Evolutionary conservation across 495 filamentous ascomycete species (phyloP).

Genomic region (Podospora didyma): DNA sequence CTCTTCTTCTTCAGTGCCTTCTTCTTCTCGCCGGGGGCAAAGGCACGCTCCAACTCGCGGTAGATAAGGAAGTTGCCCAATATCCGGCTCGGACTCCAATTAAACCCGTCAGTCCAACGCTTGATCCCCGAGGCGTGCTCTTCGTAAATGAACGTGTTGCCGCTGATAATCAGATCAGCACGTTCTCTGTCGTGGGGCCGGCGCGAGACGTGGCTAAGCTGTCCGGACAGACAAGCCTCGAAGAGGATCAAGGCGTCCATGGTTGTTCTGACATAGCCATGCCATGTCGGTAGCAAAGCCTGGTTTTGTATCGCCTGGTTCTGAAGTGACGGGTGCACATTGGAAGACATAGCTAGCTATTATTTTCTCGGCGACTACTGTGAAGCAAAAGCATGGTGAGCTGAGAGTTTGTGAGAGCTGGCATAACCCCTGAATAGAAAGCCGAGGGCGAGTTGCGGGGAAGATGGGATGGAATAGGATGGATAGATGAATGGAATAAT

Average conservation of each 20-base stretch:
- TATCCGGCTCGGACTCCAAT: constrained; percentile 89
- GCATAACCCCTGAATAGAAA: no score
- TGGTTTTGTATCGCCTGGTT: not conserved
- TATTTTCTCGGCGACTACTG: no score
- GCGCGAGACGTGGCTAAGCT: constrained; percentile 67
- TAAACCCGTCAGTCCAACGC: constrained; percentile 87
- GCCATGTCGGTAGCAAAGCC: constrained; percentile 47
- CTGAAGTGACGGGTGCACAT: no score
- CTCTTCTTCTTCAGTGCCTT: constrained; percentile 65
- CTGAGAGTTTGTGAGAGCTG: no score
- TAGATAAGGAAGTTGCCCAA: constrained; percentile 87
- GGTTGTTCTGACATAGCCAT: constrained; percentile 65
- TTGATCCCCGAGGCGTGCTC: constrained; percentile 86
- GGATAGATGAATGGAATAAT: no score
- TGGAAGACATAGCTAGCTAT: no score
- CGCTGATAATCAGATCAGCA: constrained; percentile 67
- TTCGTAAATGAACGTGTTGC: constrained; percentile 86
- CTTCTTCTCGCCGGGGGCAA: constrained; percentile 86
- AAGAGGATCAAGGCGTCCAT: constrained; percentile 74
- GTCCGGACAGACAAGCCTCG: constrained; percentile 66
- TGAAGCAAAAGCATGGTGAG: no score
- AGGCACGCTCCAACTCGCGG: constrained; percentile 76
- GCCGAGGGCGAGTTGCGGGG: no score
- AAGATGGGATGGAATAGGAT: no score
- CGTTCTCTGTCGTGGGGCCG: constrained; percentile 69